Conservation (phyloP, 139 green algal species). For the Raphidocelis subcapitata region DNA sequence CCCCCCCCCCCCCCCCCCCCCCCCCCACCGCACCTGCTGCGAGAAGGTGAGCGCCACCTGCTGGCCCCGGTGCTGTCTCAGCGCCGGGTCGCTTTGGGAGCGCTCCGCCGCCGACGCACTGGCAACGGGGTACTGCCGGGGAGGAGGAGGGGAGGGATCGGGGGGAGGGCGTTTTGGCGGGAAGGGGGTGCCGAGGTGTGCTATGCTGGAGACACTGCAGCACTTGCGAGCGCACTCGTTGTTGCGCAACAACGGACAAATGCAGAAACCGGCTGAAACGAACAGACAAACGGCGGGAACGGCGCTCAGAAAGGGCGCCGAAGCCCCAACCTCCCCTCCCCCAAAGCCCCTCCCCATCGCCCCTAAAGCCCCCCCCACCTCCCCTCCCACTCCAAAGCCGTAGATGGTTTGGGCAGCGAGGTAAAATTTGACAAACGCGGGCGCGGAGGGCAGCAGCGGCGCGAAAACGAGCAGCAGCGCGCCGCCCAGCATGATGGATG, state of each 20-base stretch:
- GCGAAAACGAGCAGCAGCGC: constrained; percentile 60
- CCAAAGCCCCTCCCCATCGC: too few relatives aligned
- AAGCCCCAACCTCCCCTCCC: too few relatives aligned
- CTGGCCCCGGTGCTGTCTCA: constrained; percentile 41
- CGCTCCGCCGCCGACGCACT: constrained; percentile 77
- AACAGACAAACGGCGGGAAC: too few relatives aligned
- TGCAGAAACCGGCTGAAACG: too few relatives aligned
- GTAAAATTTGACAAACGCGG: constrained; percentile 48
- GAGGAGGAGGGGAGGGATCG: too few relatives aligned
- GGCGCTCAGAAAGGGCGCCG: too few relatives aligned
- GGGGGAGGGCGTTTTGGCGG: too few relatives aligned
- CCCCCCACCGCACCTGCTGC: constrained; percentile 36
- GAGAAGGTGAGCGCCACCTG: constrained; percentile 63
- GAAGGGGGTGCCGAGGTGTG: too few relatives aligned
- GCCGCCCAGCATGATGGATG: constrained; percentile 66
- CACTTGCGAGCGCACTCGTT: too few relatives aligned
- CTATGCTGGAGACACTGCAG: too few relatives aligned
- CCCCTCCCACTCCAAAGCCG: too few relatives aligned
- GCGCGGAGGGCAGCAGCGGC: constrained; percentile 16
- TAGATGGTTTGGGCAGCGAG: constrained; percentile 5
- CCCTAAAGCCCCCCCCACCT: constrained; percentile 27
- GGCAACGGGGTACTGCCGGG: constrained; percentile 73
- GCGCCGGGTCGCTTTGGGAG: constrained; percentile 46
- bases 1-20: not conserved
- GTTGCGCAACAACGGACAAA: too few relatives aligned